Conservation (phyloP, 805 yeast species). For the Cyberlindnera amylophila region DNA sequence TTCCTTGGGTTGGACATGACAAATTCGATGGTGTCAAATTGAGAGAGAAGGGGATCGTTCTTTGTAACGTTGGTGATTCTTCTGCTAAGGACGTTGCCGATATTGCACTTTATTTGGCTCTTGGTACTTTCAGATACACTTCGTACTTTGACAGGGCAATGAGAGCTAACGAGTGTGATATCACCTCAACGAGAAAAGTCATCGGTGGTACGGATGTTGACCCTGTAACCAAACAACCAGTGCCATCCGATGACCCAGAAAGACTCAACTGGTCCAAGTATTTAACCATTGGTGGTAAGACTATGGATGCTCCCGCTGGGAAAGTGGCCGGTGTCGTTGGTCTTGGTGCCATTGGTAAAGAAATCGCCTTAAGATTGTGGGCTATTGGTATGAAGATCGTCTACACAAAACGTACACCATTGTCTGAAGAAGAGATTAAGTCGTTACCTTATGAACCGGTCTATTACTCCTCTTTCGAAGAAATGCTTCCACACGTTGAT, state of each 20-base stretch:
- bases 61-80: slow-evolving; percentile 59
- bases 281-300: slow-evolving; percentile 42
- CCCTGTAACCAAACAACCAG: slow-evolving; percentile 7
- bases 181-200: slow-evolving; percentile 43
- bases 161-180: slow-evolving; percentile 35
- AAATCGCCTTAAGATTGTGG: slow-evolving; percentile 51
- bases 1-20: slow-evolving; percentile 63
- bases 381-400: slow-evolving; percentile 61
- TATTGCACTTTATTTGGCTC: slow-evolving; percentile 53
- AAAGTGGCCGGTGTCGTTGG: slow-evolving; percentile 63
- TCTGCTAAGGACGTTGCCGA: slow-evolving; percentile 74
- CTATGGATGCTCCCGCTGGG: slow-evolving; percentile 48
- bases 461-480: slow-evolving; percentile 43
- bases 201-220: slow-evolving; percentile 30
- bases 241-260: slow-evolving; percentile 23
- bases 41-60: slow-evolving; percentile 42
- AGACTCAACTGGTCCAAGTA: slow-evolving; percentile 38
- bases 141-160: slow-evolving; percentile 42
- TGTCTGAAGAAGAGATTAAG: slow-evolving; percentile 33
- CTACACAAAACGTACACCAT: slow-evolving; percentile 52
- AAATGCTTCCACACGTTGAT: slow-evolving; percentile 41
- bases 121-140: slow-evolving; percentile 59
- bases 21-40: slow-evolving; percentile 43
- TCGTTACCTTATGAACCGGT: slow-evolving; percentile 42
- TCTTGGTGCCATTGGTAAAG: slow-evolving; percentile 69